These are phyloP conservation scores for Mycena rebaudengoi DNA, from an alignment of 768 basidiomycete genomes.

Conservation along the genomic window DNA sequence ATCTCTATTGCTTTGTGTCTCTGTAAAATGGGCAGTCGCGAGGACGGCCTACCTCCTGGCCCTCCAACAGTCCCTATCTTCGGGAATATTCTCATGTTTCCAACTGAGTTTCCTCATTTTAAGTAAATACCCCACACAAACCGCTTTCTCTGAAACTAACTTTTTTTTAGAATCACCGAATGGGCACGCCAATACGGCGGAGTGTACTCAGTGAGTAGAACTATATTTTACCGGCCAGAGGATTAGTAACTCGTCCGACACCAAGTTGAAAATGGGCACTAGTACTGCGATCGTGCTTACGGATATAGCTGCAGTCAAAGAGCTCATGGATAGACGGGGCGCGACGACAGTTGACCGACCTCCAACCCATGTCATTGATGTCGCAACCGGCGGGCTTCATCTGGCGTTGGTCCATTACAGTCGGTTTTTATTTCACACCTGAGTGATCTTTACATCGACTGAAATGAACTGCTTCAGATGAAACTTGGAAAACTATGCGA, in stretches of 20 bases:
- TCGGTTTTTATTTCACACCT: background rate
- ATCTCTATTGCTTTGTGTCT: too few species aligned
- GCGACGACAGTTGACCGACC: conserved; percentile 35
- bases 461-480: background rate
- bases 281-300: conserved; percentile 34
- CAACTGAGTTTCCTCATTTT: background rate
- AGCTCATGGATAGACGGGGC: conserved; percentile 38
- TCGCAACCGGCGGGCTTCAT: conserved; percentile 3
- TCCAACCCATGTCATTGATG: conserved; percentile 23
- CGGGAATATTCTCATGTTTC: conserved; percentile 30
- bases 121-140: background rate
- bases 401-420: background rate
- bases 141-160: background rate
- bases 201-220: conserved; percentile 25
- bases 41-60: conserved; percentile 32
- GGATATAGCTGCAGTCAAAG: conserved; percentile 28
- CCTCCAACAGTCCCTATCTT: conserved; percentile 31
- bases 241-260: background rate
- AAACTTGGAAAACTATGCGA: conserved; percentile 23
- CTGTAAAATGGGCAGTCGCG: too few species aligned
- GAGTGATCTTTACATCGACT: background rate
- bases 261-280: conserved; percentile 32
- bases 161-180: conserved; percentile 11
- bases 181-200: conserved; percentile 26
- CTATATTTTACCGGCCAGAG: background rate